Conservation (phyloP, 1,284 basidiomycete species). For the Cutaneotrichosporon dermatis region DNA sequence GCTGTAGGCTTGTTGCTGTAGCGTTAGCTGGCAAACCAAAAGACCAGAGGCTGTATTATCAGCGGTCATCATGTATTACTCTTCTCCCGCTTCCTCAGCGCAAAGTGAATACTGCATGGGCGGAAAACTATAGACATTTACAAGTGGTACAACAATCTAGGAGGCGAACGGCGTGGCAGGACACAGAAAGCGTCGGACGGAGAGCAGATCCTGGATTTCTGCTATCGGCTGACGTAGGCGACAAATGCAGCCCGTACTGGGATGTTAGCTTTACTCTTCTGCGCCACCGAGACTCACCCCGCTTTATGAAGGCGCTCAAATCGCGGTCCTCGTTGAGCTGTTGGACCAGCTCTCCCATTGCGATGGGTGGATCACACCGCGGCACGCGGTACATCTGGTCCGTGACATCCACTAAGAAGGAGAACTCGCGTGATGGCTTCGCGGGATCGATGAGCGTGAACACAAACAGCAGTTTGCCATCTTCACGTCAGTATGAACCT, state of each 20-base stretch:
- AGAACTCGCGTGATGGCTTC: constrained; percentile 62
- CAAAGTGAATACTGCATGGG: too few species aligned
- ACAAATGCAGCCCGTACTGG: constrained; percentile 7
- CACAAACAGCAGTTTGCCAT: constrained; percentile 65
- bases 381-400: constrained; percentile 56
- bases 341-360: constrained; percentile 33
- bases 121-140: too few species aligned
- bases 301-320: constrained; percentile 43
- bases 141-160: too few species aligned
- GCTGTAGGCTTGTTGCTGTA: too few species aligned
- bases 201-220: too few species aligned
- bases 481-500: constrained; percentile 25
- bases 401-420: constrained; percentile 69
- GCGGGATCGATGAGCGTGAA: constrained; percentile 64
- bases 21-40: too few species aligned
- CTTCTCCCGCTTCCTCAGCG: too few species aligned
- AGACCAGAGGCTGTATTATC: too few species aligned
- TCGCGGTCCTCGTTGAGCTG: constrained; percentile 44
- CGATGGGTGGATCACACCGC: constrained; percentile 40
- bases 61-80: too few species aligned
- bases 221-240: background rate
- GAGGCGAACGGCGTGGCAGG: too few species aligned
- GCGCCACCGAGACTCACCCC: constrained; percentile 25
- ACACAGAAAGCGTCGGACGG: too few species aligned
- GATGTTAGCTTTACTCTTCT: background rate